Evolutionary conservation across 2,329 filamentous ascomycete genomes (phyloP).

Genomic region (Aspergillus novofumigatus): DNA sequence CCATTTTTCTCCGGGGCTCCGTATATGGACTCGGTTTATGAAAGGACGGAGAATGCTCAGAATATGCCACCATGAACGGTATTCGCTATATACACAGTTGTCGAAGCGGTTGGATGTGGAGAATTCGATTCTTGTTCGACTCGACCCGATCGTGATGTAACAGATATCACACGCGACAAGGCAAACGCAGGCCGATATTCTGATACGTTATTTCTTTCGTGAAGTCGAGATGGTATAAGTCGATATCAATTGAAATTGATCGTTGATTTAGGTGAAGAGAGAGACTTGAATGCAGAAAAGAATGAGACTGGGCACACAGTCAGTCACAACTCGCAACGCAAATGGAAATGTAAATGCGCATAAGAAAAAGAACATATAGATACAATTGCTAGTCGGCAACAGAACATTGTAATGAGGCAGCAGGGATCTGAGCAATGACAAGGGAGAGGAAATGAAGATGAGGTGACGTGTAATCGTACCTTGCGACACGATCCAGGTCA

Average conservation of each 20-base stretch:
- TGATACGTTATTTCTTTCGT: background rate
- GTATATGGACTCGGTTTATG: conserved; percentile 18
- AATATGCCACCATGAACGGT: conserved; percentile 23
- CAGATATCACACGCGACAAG: background rate
- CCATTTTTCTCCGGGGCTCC: conserved; percentile 32
- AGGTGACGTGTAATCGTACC: conserved; percentile 6
- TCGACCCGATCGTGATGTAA: background rate
- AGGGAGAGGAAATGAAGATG: conserved; percentile 2
- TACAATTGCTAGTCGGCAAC: background rate
- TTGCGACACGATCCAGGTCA: conserved; percentile 4
- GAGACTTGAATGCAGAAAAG: background rate
- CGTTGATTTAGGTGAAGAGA: background rate
- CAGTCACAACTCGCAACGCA: background rate
- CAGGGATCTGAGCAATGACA: background rate
- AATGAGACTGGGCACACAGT: background rate
- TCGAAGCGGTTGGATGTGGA: conserved; percentile 4
- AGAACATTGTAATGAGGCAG: background rate
- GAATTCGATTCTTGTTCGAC: background rate
- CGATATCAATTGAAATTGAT: background rate
- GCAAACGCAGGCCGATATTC: background rate
- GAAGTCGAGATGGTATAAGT: background rate
- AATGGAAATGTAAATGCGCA: background rate
- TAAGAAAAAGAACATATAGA: background rate
- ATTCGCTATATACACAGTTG: conserved; percentile 5
- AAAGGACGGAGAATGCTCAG: conserved; percentile 16